Base-by-base conservation (phyloP, 2,329 filamentous ascomycete genomes). In the Colletotrichum godetiae region DNA sequence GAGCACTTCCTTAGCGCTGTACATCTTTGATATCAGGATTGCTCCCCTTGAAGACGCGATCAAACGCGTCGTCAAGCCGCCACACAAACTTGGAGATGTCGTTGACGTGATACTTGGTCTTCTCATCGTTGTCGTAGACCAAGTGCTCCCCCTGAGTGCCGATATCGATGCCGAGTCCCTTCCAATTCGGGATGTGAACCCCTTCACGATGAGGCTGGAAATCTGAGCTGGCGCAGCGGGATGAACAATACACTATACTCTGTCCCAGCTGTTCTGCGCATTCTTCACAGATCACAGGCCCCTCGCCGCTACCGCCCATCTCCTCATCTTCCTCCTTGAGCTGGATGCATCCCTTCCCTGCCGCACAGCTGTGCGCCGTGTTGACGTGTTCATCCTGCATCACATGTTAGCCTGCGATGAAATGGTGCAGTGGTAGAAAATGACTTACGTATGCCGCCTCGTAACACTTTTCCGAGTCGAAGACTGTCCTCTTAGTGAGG, bases 401-500 rank as follows among this genome's bases (percentile, higher is more conserved):
- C 11, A 24, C 6, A 33, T n/a, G 42, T 74, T 60, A 73, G 73
- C 29, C 12, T 10, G 6, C 61, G 27, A 7, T 31, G 5, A 35
- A 12, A 8, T 31, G 7, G 12, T 5, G 31, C 11, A 15, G 13
- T 37, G 57, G 52, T 15, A 10, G 15, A 1, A 6, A 42, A 10
- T 82, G 29, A 10, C 85, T 77, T 78, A 88, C 87, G 61, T 84
- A 82, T 62, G 82, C 82, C 52, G 81, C 79, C 7, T 81, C 78
- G 33, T 80, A 80, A 74, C 86, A 88, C 29, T 79, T 79, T 7
- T 84, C 80, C 1, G 85, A 86, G 77, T 86, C 88, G 75, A 86
- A 88, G 8, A 86, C 78, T 2, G 83, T 84, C 68, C 85, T 79
- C 62, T 79, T 78, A 11, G 74, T 74, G 4, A 84, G 79, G 13